A percentile compares a stretch with the other conserved stretches of the same genome.
Conservation (phyloP, 331 rosid genomes). For the Pyrus hybrid region DNA sequence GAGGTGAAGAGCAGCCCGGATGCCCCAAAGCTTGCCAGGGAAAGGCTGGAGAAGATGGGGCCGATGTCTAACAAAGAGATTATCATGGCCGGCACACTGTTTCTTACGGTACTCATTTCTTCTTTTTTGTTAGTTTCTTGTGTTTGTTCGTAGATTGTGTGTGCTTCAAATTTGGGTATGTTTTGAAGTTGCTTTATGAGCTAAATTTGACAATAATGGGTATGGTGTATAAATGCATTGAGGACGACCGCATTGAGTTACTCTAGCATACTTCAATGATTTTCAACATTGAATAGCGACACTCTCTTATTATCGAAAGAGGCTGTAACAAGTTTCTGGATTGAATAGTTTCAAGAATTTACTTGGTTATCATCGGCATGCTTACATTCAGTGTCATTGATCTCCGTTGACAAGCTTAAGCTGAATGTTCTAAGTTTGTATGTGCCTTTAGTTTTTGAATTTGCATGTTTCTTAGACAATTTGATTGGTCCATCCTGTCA, state of each 20-base stretch:
- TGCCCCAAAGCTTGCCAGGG: slow-evolving; percentile 87
- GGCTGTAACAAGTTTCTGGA: neutral
- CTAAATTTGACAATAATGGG: neutral
- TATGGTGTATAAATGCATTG: neutral
- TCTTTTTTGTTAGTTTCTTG: neutral
- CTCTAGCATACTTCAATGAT: neutral
- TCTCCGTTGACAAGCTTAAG: neutral
- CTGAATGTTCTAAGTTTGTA: neutral
- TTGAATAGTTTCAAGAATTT: neutral
- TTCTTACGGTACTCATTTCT: slow-evolving; percentile 60
- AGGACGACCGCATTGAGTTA: neutral
- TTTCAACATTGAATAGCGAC: neutral
- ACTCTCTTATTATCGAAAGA: neutral
- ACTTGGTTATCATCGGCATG: neutral
- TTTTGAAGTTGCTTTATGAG: neutral
- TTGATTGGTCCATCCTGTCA: neutral
- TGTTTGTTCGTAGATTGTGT: neutral
- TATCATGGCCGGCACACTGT: slow-evolving; percentile 78
- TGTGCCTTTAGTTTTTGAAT: neutral
- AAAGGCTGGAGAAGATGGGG: slow-evolving; percentile 85
- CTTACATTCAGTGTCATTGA: neutral
- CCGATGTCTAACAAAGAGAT: slow-evolving; percentile 75
- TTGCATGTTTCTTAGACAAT: neutral
- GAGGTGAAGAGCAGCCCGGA: slow-evolving; percentile 78
- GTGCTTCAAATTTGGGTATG: neutral